Evolutionary conservation across 2,329 filamentous ascomycete species (phyloP).

Genomic region (Aspergillus intermedius): DNA sequence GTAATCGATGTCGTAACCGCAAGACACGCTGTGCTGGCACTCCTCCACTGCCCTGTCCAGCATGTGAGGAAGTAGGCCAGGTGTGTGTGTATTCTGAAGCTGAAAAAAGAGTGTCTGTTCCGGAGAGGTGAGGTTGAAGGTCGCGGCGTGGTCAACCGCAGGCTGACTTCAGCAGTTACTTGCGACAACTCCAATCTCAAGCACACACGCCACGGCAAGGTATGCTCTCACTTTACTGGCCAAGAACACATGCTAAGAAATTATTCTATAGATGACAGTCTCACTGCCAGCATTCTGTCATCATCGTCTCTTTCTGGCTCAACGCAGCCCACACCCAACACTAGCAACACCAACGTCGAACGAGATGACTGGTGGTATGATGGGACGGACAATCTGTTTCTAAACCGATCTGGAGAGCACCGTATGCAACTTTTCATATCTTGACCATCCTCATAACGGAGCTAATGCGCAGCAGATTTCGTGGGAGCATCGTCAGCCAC

Average conservation of each 20-base stretch:
- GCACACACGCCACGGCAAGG: conserved; percentile 14
- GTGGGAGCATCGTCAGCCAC: conserved; percentile 31
- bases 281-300: conserved; percentile 1
- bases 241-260: too few species aligned
- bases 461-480: conserved; percentile 16
- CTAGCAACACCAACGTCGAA: conserved; percentile 17
- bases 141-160: not conserved
- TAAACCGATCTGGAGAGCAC: conserved; percentile 31
- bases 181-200: conserved; percentile 29
- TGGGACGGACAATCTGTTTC: conserved; percentile 28
- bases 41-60: conserved; percentile 29
- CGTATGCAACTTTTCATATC: conserved; percentile 14
- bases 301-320: conserved; percentile 5
- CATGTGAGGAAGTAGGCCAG: conserved; percentile 26
- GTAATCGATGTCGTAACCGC: conserved; percentile 31
- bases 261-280: conserved; percentile 1
- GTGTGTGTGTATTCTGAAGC: conserved; percentile 31
- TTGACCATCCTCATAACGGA: too few species aligned
- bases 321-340: conserved; percentile 11
- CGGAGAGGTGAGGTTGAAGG: conserved; percentile 24
- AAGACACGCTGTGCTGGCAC: conserved; percentile 32
- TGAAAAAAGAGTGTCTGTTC: conserved; percentile 30
- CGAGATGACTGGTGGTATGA: conserved; percentile 37
- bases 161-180: conserved; percentile 18
- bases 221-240: not conserved